phyloP scores from a whole-genome alignment of 2,329 filamentous ascomycete species.

The Apiospora arundinis region DNA sequence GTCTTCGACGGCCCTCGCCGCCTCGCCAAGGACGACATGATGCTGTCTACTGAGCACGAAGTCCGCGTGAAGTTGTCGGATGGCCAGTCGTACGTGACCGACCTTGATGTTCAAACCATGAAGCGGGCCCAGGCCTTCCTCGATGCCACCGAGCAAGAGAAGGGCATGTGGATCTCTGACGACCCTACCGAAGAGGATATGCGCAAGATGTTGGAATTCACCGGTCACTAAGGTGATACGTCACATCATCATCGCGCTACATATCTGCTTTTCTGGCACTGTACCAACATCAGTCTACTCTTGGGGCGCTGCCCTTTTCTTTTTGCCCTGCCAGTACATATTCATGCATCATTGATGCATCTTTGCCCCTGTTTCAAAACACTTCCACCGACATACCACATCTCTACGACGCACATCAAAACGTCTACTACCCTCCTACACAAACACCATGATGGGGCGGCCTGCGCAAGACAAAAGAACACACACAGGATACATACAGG shows the following conservation, averaged over 20 bases:
- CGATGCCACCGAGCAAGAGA: constrained; percentile 82
- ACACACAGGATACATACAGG: not conserved
- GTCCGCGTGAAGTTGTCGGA: constrained; percentile 83
- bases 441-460: not conserved
- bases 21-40: constrained; percentile 98
- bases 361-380: not conserved
- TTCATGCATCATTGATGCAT: not conserved
- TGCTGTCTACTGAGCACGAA: constrained; percentile 94
- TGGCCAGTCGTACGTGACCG: constrained; percentile 83
- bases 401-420: not conserved
- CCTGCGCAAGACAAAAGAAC: not conserved
- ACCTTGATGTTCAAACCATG: constrained; percentile 89
- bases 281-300: not conserved
- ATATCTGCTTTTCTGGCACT: not conserved
- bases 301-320: not conserved
- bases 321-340: not conserved
- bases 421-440: not conserved
- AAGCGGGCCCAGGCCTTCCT: constrained; percentile 86
- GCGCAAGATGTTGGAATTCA: constrained; percentile 63
- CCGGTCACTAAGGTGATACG: constrained; percentile 35
- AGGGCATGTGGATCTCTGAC: constrained; percentile 81
- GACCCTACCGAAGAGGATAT: constrained; percentile 69
- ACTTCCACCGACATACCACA: not conserved
- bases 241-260: not conserved
- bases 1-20: constrained; percentile 89